Percentiles rank a stretch among this genome's conserved stretches.
These are phyloP conservation scores for Eimeria tenella DNA, from an alignment of 169 alveolate genomes.

Conservation along the genomic window DNA sequence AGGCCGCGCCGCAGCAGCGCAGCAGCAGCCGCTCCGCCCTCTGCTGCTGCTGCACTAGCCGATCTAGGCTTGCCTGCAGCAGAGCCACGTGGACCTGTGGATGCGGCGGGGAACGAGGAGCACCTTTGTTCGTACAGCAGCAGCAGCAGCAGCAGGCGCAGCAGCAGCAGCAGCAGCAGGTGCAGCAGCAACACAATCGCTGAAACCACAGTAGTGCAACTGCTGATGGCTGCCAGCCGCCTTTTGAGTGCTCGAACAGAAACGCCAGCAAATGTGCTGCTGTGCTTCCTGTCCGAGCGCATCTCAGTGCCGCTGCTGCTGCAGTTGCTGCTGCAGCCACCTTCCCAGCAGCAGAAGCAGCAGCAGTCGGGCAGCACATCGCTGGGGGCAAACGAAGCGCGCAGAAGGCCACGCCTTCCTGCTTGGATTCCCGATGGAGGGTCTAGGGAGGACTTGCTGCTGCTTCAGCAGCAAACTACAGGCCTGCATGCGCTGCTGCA, in stretches of 20 bases:
- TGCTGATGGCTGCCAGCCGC: constrained; percentile 35
- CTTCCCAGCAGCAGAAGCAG: not conserved
- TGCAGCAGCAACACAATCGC: constrained; percentile 20
- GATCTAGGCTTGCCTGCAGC: too few species aligned
- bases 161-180: constrained; percentile 42
- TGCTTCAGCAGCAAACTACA: constrained; percentile 6
- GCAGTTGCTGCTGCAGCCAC: constrained; percentile 34
- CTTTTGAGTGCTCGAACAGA: not conserved
- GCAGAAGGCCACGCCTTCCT: constrained; percentile 1
- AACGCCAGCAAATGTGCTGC: not conserved
- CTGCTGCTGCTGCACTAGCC: constrained; percentile 1
- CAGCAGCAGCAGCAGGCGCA: constrained; percentile 4
- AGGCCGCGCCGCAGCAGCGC: not conserved
- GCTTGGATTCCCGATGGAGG: constrained; percentile 1
- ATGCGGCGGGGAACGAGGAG: too few species aligned
- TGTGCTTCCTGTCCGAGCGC: not conserved
- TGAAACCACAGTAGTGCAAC: constrained; percentile 19
- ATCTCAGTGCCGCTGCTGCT: not conserved
- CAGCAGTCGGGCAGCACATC: not conserved
- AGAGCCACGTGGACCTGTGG: too few species aligned
- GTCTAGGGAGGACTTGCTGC: constrained; percentile 13
- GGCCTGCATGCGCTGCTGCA: constrained; percentile 17
- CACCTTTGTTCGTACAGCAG: not conserved
- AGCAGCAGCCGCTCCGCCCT: not conserved
- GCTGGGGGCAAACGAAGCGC: not conserved